These are phyloP conservation scores for Rhodotorula diobovata DNA, from an alignment of 768 basidiomycete species.

Conservation along the genomic window DNA sequence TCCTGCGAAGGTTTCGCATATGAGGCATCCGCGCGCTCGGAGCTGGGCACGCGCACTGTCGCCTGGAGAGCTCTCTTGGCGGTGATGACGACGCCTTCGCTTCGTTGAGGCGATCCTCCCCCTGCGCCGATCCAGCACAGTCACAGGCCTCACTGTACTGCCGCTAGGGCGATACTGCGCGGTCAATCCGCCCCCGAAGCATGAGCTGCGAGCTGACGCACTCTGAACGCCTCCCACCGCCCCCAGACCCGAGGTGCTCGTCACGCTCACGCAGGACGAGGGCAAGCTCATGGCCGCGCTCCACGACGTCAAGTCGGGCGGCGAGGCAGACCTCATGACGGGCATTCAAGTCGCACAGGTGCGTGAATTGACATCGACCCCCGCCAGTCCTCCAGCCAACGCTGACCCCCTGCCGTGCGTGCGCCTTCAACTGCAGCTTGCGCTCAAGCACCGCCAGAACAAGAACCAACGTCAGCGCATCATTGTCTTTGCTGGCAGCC, in stretches of 20 bases:
- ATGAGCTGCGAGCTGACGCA: no score
- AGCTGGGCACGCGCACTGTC: no score
- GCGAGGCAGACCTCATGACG: constrained; percentile 78
- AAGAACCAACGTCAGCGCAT: constrained; percentile 96
- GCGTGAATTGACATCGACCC: constrained; percentile 2
- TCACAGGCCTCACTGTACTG: no score
- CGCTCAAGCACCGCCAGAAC: constrained; percentile 95
- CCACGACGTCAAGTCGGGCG: constrained; percentile 72
- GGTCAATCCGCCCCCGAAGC: not conserved
- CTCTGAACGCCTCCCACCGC: not conserved
- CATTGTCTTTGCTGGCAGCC: constrained; percentile 87
- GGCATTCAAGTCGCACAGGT: constrained; percentile 83
- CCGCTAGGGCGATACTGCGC: not conserved
- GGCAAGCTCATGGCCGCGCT: constrained; percentile 82
- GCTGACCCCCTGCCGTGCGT: no score
- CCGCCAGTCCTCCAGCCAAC: no score
- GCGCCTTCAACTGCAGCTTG: constrained; percentile 56
- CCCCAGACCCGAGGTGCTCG: constrained; percentile 83
- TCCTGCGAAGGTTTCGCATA: no score
- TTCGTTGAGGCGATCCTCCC: no score
- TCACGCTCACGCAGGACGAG: constrained; percentile 89
- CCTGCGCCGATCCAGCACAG: no score
- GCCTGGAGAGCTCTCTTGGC: no score
- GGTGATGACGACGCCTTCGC: constrained; percentile 4
- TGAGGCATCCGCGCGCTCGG: not conserved